Evolutionary conservation across 2,329 filamentous ascomycete genomes (phyloP).

Genomic region (Aspergillus cejpii): DNA sequence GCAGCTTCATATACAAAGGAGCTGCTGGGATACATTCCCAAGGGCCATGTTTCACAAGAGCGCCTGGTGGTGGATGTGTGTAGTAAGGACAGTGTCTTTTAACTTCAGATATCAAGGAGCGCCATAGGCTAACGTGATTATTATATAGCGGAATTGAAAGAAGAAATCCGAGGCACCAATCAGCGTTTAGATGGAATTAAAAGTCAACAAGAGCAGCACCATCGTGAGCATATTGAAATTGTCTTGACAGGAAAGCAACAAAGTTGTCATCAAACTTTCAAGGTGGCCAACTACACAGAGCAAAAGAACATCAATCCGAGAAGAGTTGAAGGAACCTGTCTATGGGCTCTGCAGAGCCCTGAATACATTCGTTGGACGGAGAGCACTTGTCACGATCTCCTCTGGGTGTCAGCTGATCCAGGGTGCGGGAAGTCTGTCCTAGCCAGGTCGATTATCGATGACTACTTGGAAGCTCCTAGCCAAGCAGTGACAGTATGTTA

Average conservation of each 20-base stretch:
- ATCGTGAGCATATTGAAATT: conserved; percentile 1
- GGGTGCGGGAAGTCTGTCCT: conserved; percentile 41
- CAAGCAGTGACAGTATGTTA: conserved; percentile 24
- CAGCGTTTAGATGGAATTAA: conserved; percentile 4
- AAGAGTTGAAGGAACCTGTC: conserved; percentile 26
- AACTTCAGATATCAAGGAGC: neutral
- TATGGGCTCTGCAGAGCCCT: conserved; percentile 29
- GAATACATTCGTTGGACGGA: conserved; percentile 24
- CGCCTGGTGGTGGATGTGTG: neutral
- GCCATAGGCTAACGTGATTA: too few species aligned
- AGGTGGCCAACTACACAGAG: conserved; percentile 22
- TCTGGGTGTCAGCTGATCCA: conserved; percentile 39
- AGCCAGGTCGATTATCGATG: conserved; percentile 30
- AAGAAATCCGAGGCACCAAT: conserved; percentile 4
- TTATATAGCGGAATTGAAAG: neutral
- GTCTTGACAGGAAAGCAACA: conserved; percentile 6
- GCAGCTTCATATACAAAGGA: conserved; percentile 10
- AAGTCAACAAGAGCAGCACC: conserved; percentile 5
- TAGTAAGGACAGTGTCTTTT: neutral
- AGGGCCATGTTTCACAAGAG: conserved; percentile 2
- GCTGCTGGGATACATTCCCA: conserved; percentile 3
- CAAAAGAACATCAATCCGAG: conserved; percentile 30
- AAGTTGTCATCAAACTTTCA: conserved; percentile 24
- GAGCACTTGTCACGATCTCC: conserved; percentile 20
- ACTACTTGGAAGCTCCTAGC: conserved; percentile 16